Conservation (phyloP, 805 yeast genomes). For the Candida vaughaniae region DNA sequence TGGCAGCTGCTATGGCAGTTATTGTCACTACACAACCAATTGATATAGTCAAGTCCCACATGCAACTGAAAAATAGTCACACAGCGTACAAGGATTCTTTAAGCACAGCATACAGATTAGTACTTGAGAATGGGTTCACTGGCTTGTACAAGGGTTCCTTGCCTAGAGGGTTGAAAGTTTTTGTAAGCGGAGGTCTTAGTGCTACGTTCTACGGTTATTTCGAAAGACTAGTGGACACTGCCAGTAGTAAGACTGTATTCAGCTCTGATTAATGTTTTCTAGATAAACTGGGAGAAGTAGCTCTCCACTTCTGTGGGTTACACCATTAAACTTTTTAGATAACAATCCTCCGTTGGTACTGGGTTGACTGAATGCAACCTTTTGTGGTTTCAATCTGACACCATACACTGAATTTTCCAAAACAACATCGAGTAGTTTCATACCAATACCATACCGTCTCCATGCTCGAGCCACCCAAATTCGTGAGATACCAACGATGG, state of each 20-base stretch:
- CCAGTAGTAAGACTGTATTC: slow-evolving; percentile 33
- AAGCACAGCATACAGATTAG: slow-evolving; percentile 39
- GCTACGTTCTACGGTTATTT: slow-evolving; percentile 38
- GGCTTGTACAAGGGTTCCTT: slow-evolving; percentile 36
- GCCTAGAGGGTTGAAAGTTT: slow-evolving; percentile 40
- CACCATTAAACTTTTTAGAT: slow-evolving; percentile 57
- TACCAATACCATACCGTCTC: slow-evolving; percentile 53
- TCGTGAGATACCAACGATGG: slow-evolving; percentile 38
- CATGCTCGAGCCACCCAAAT: slow-evolving; percentile 45
- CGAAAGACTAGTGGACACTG: slow-evolving; percentile 27
- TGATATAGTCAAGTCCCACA: slow-evolving; percentile 81
- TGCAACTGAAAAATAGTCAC: slow-evolving; percentile 75
- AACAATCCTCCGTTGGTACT: slow-evolving; percentile 61
- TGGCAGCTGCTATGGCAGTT: slow-evolving; percentile 67
- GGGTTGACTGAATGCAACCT: slow-evolving; percentile 73
- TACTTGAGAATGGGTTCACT: slow-evolving; percentile 30
- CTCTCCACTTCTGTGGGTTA: slow-evolving; percentile 52
- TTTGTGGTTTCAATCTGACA: slow-evolving; percentile 33
- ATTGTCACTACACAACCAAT: slow-evolving; percentile 83
- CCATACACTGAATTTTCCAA: slow-evolving; percentile 51
- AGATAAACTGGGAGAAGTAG: slow-evolving; percentile 50
- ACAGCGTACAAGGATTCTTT: slow-evolving; percentile 58
- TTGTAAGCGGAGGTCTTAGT: slow-evolving; percentile 42
- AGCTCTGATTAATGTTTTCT: slow-evolving; percentile 20
- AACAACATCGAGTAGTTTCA: slow-evolving; percentile 43